Evolutionary conservation across 805 yeast genomes (phyloP).

Genomic region (Candida quercuum): DNA sequence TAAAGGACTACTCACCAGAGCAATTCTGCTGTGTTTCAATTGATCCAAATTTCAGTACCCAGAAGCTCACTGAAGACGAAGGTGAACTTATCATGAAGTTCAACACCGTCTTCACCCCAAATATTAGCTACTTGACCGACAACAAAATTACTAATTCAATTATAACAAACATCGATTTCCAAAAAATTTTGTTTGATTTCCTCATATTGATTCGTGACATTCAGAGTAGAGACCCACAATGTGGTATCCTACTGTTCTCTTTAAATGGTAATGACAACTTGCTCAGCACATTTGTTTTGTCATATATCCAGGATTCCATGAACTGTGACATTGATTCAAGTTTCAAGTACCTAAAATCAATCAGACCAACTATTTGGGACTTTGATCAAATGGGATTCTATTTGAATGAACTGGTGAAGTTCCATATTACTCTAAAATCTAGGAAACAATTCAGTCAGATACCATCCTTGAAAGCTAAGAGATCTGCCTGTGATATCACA

Average conservation of each 20-base stretch:
- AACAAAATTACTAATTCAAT: conserved; percentile 19
- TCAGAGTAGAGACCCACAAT: conserved; percentile 19
- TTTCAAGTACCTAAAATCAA: conserved; percentile 19
- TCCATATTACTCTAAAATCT: conserved; percentile 15
- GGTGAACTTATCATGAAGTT: conserved; percentile 22
- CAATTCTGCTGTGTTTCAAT: conserved; percentile 26
- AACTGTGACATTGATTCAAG: conserved; percentile 20
- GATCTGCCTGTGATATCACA: conserved; percentile 19
- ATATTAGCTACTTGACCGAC: conserved; percentile 14
- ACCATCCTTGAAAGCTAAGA: conserved; percentile 13
- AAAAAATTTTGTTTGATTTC: conserved; percentile 20
- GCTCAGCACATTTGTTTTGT: conserved; percentile 17
- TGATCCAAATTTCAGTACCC: conserved; percentile 29
- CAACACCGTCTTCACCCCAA: conserved; percentile 21
- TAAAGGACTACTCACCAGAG: conserved; percentile 23
- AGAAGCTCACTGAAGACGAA: conserved; percentile 23
- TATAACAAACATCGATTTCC: conserved; percentile 20
- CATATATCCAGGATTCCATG: conserved; percentile 19
- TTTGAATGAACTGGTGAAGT: conserved; percentile 19
- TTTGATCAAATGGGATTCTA: conserved; percentile 20
- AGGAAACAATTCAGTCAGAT: conserved; percentile 14
- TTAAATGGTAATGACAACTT: conserved; percentile 25
- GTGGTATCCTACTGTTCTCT: conserved; percentile 22
- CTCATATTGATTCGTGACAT: conserved; percentile 14
- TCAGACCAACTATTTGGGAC: conserved; percentile 21